Conservation (phyloP, 2,329 filamentous ascomycete species). For the Tolypocladium tropicale region DNA sequence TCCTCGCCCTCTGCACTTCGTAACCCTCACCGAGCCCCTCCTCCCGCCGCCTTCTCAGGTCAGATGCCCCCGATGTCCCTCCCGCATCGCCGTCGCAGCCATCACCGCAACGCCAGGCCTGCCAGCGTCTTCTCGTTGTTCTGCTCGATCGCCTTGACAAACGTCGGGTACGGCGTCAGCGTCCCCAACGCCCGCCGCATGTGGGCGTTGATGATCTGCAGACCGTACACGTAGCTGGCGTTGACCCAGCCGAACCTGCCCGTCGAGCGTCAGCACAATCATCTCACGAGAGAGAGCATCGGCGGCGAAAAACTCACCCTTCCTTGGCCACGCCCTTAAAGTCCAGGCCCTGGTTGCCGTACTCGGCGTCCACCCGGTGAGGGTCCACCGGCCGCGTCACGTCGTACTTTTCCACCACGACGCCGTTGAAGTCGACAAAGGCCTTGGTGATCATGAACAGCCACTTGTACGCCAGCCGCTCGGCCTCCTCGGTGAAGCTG, state of each 20-base stretch:
- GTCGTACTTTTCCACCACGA: constrained; percentile 98
- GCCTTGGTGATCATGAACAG: constrained; percentile 97
- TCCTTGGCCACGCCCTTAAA: constrained; percentile 95
- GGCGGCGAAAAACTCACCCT: constrained; percentile 54
- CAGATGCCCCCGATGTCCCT: neutral
- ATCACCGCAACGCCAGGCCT: constrained; percentile 18
- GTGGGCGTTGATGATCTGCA: constrained; percentile 80
- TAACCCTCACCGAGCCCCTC: no score
- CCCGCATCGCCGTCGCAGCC: neutral
- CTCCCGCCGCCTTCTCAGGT: neutral
- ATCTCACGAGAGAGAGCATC: neutral
- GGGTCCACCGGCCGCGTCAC: constrained; percentile 84
- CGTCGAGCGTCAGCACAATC: neutral
- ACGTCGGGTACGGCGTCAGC: constrained; percentile 77
- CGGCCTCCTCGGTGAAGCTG: constrained; percentile 81
- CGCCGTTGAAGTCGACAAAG: constrained; percentile 96
- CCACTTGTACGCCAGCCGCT: constrained; percentile 91
- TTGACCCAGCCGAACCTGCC: constrained; percentile 98
- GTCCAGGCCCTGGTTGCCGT: constrained; percentile 90
- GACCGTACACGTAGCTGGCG: constrained; percentile 89
- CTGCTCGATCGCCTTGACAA: constrained; percentile 55
- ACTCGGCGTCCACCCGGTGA: constrained; percentile 91
- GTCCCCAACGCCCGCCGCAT: constrained; percentile 83
- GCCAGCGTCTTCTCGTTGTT: constrained; percentile 44
- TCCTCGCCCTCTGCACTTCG: neutral